Evolutionary conservation across 768 basidiomycete species (phyloP), one percentile per base, ranked within the genome.

Genomic region (Pluteus cervinus): DNA sequence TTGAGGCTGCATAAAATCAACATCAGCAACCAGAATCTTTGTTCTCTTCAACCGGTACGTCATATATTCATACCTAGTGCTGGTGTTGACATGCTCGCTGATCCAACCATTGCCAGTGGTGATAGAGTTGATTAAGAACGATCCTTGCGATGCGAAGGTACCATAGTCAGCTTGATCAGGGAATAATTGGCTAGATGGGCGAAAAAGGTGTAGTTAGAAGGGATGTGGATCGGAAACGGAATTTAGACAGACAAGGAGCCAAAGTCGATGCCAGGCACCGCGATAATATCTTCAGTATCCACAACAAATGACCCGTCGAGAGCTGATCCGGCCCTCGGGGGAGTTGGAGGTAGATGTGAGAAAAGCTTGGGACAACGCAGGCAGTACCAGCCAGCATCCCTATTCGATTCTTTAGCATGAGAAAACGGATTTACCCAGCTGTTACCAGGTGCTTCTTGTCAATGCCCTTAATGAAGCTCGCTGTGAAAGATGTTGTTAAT

Each of bases 401-500:
- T 56, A 39, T 17, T 28, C 18, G 7, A 5, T 15, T 30, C 24
- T 47, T 17, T 11, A 37, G 8, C 18, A 10, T 16, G 14, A 6
- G 7, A 23, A 32, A 32, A 22, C n/a, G n/a, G n/a, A 46, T 50
- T 26, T 48, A 61, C 55, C 65, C 65, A 12, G 61, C 49, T 6
- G 63, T 46, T 7, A 65, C 52, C 21, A 68, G 46, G 37, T 68
- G 66, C 41, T 62, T 54, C 15, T 55, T 42, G 42, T 68, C 66
- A 31, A 58, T 29, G 5, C 35, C 35, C 45, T 55, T 56, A 40
- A 56, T 49, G 21, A 43, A 52, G 2, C 34, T 44, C 8, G 55
- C 53, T 55, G 37, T 14, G 32, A 31, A 14, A 4, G 6, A 16
- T 6, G 14, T 24, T 7, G 7, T 14, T 22, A n/a, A 17, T n/a